phyloP scores from a whole-genome alignment of 768 basidiomycete genomes.

The Tephrocybe sp. region DNA sequence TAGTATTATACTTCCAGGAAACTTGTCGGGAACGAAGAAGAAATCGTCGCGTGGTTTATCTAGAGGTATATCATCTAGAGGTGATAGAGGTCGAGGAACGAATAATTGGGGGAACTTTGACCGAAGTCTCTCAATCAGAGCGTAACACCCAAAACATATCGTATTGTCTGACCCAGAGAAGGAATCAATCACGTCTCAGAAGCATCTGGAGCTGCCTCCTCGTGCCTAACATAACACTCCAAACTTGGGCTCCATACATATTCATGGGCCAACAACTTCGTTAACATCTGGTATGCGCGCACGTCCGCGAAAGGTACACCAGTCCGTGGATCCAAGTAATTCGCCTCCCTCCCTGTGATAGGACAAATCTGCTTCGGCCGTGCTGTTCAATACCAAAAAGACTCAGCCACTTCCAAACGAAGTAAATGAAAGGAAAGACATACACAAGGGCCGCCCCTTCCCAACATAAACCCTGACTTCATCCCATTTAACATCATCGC shows the following conservation, averaged over 20 bases:
- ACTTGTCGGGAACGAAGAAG: too few relatives aligned
- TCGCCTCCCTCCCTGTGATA: slow-evolving; percentile 76
- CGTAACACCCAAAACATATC: too few relatives aligned
- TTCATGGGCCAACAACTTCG: slow-evolving; percentile 60
- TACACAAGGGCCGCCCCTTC: slow-evolving; percentile 67
- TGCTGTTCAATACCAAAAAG: slow-evolving; percentile 36
- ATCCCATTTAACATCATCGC: slow-evolving; percentile 82
- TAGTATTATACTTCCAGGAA: too few relatives aligned
- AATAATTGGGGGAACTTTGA: too few relatives aligned
- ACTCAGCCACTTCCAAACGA: background rate
- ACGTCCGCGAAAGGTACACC: slow-evolving; percentile 78
- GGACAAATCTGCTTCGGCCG: slow-evolving; percentile 68
- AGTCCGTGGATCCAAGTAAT: slow-evolving; percentile 78
- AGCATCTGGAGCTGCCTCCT: too few relatives aligned
- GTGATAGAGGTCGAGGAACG: too few relatives aligned
- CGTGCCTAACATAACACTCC: slow-evolving; percentile 42
- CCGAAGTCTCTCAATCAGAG: too few relatives aligned
- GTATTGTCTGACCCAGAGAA: too few relatives aligned
- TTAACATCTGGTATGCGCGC: slow-evolving; percentile 64
- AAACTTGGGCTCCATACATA: slow-evolving; percentile 63
- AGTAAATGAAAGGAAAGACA: slow-evolving; percentile 19
- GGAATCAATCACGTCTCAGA: too few relatives aligned
- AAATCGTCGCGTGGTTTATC: too few relatives aligned
- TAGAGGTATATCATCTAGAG: too few relatives aligned
- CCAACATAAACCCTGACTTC: slow-evolving; percentile 62